Percentiles rank a stretch among this genome's conserved stretches.
phyloP scores from a whole-genome alignment of 805 yeast genomes.

The Tanozyma kutaoensis region DNA sequence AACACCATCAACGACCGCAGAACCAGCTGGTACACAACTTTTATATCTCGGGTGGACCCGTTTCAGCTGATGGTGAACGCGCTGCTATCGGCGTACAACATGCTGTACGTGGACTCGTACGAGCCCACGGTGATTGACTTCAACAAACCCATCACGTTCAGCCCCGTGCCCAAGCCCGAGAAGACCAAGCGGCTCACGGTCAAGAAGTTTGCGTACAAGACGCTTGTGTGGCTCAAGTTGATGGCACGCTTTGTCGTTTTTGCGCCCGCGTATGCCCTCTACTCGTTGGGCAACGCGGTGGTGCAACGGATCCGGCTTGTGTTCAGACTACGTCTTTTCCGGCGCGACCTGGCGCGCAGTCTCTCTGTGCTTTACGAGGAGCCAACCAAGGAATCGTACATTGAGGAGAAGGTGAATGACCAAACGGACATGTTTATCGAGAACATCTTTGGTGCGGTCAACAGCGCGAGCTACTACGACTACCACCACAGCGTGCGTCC shows the following conservation, averaged over 20 bases:
- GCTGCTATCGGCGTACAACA: conserved; percentile 20
- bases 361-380: conserved; percentile 15
- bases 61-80: conserved; percentile 36
- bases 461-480: conserved; percentile 14
- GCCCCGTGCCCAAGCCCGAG: neutral
- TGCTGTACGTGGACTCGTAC: conserved; percentile 37
- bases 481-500: conserved; percentile 4
- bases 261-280: conserved; percentile 53
- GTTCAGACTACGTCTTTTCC: conserved; percentile 14
- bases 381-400: conserved; percentile 1
- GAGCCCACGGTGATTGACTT: conserved; percentile 46
- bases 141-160: conserved; percentile 23
- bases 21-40: conserved; percentile 75
- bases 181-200: neutral
- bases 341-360: conserved; percentile 12
- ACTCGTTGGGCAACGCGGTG: conserved; percentile 32
- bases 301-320: conserved; percentile 21
- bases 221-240: conserved; percentile 34
- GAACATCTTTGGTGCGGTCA: conserved; percentile 46
- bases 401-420: conserved; percentile 23
- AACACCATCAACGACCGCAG: conserved; percentile 16
- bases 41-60: conserved; percentile 51
- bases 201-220: neutral
- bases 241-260: conserved; percentile 32
- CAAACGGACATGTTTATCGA: conserved; percentile 56